Percentiles rank a stretch among this genome's conserved stretches.
Evolutionary conservation across 495 filamentous ascomycete species (phyloP).

Genomic region (Talaromyces borbonicus): DNA sequence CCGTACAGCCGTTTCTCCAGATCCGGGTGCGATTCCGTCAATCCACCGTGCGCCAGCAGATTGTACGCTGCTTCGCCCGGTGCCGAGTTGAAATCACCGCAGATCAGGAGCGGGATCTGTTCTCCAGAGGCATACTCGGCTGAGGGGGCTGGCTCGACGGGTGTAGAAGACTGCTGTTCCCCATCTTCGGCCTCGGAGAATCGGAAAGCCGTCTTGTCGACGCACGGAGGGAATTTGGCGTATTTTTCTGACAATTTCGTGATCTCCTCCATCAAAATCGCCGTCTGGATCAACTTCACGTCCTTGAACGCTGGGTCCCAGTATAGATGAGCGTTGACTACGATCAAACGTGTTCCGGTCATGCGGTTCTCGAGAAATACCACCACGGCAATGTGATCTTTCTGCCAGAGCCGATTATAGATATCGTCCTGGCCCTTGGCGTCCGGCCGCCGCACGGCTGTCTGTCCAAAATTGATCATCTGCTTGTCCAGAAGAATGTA

Average conservation of each 20-base stretch:
- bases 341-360: constrained; percentile 80
- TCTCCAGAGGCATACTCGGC: constrained; percentile 72
- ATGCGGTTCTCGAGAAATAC: constrained; percentile 82
- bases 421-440: constrained; percentile 94
- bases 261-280: constrained; percentile 85
- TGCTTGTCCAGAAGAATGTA: constrained; percentile 91
- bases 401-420: constrained; percentile 95
- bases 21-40: constrained; percentile 66
- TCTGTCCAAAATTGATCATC: constrained; percentile 81
- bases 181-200: constrained; percentile 49
- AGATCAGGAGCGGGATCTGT: constrained; percentile 84
- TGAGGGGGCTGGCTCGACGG: constrained; percentile 50
- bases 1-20: constrained; percentile 68
- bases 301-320: constrained; percentile 88
- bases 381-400: constrained; percentile 88
- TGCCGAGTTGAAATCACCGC: constrained; percentile 91
- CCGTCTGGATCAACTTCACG: constrained; percentile 90
- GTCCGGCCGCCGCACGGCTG: constrained; percentile 84
- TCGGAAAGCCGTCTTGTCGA: constrained; percentile 68
- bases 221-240: constrained; percentile 60
- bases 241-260: constrained; percentile 76
- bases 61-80: constrained; percentile 80
- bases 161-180: constrained; percentile 36
- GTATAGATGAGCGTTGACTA: constrained; percentile 86
- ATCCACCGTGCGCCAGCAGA: constrained; percentile 63